Conservation (phyloP, 2,329 filamentous ascomycete genomes). For the Pseudocercospora crystallina region DNA sequence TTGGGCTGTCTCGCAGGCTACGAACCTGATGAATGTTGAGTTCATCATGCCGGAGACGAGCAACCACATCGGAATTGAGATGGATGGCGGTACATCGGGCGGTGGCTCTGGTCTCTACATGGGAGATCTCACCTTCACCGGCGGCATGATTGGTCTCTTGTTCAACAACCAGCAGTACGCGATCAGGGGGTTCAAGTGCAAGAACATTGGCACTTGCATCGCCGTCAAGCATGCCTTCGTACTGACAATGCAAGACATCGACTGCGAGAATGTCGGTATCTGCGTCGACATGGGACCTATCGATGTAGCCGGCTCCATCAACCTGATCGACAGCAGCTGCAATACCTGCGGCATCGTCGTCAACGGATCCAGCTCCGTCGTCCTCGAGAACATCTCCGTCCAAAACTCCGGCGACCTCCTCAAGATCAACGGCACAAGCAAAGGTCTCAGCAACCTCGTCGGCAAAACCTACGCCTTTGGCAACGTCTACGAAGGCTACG, state of each 20-base stretch:
- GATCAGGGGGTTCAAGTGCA: constrained; percentile 27
- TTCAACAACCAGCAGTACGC: constrained; percentile 63
- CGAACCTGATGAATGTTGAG: constrained; percentile 29
- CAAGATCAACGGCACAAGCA: constrained; percentile 24
- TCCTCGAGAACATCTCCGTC: constrained; percentile 26
- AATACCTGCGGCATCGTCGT: constrained; percentile 20
- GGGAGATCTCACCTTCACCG: constrained; percentile 58
- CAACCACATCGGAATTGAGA: constrained; percentile 39
- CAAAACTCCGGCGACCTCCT: constrained; percentile 23
- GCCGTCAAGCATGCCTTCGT: constrained; percentile 25
- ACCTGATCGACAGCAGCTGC: constrained; percentile 25
- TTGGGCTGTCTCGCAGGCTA: constrained; percentile 34
- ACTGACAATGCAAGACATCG: constrained; percentile 21
- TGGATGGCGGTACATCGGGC: constrained; percentile 30
- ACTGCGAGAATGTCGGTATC: constrained; percentile 31
- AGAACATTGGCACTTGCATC: constrained; percentile 24
- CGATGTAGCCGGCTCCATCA: constrained; percentile 28
- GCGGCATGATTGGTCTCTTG: constrained; percentile 57
- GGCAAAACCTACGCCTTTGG: constrained; percentile 33
- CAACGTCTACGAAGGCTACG: constrained; percentile 21
- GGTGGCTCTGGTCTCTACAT: constrained; percentile 28
- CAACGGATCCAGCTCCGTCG: constrained; percentile 19
- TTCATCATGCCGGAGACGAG: constrained; percentile 39
- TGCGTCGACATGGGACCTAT: constrained; percentile 27
- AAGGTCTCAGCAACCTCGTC: constrained; percentile 33